Conservation (phyloP, 139 green algal genomes). For the Volvox reticuliferus region DNA sequence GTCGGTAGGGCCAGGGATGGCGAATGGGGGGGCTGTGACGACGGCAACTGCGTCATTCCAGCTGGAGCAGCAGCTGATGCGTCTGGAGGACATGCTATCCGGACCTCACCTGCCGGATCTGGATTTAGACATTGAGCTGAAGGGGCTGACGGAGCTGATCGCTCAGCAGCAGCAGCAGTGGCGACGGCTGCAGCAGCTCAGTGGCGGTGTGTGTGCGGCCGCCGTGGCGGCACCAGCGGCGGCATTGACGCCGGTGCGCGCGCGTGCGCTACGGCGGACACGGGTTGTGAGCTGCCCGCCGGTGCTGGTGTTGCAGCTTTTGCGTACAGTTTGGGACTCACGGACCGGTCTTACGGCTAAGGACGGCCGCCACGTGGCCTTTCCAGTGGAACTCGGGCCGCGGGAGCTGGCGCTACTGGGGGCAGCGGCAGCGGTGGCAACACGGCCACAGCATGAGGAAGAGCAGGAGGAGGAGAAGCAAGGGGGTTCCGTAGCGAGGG, state of each 20-base stretch:
- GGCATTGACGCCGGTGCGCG: not conserved
- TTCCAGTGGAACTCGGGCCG: not conserved
- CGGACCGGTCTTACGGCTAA: not conserved
- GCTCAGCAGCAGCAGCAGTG: not conserved
- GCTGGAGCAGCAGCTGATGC: not conserved
- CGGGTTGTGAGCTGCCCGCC: not conserved
- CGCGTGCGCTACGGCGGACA: not conserved
- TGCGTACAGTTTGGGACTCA: conserved; percentile 11
- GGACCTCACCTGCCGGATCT: conserved; percentile 1
- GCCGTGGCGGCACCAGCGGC: not conserved
- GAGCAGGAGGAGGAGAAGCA: not conserved
- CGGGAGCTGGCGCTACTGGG: conserved; percentile 8
- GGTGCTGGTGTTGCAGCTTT: conserved; percentile 35
- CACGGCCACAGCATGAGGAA: not conserved
- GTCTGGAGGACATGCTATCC: not conserved
- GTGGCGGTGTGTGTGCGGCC: not conserved
- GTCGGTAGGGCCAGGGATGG: not conserved
- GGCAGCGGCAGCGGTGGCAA: no score
- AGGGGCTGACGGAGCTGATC: not conserved
- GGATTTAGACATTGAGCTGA: conserved; percentile 8
- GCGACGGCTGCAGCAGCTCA: not conserved
- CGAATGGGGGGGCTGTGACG: not conserved
- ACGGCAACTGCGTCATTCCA: not conserved
- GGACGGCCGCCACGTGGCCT: conserved; percentile 22
- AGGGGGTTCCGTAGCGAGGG: no score